Base-by-base conservation (phyloP, 768 basidiomycete genomes). In the Cystofilobasidium capitatum region DNA sequence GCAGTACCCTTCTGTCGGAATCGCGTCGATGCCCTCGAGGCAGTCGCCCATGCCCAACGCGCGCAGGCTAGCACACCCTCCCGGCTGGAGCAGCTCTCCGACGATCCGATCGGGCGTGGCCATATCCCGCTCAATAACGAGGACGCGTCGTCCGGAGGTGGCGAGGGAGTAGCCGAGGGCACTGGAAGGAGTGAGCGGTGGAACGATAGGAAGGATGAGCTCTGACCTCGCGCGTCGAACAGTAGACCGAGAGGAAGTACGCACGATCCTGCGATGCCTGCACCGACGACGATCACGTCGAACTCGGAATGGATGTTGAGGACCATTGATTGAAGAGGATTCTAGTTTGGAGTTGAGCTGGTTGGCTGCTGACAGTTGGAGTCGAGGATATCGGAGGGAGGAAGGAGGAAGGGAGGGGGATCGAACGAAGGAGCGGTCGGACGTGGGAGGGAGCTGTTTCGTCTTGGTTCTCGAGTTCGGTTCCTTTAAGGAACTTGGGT, bases 61-160 rank as follows among this genome's bases (percentile, higher is more conserved):
- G 65, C 83, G 78, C 54, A 99, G 79, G 0, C 91, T 85, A 16
- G 80, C 79, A 29, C 91, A 85, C 0, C 96, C 96, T 1, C 87
- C 92, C 1, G 96, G 96, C 74, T 99, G 96, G 29, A 99, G 80
- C 0, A 98, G 84, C 39, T 99, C 96, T 31, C 96, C 96, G 39
- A 98, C 96, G 71, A 99, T 98, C 22, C 96, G 83, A 81, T 98
- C 91, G 0, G 96, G 96, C 75, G 91, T 88, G 0, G 87, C 82
- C 4, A 98, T 82, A 17, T 93, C 94, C 14, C 94, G 86, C 77
- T 99, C 96, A 64, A 99, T 80, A 0, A 97, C 79, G 22, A 87
- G 87, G 71, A 97, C 86, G 26, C 85, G 83, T 24, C 91, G 82
- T 17, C 87, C 87, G 47, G 83, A 80, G 45, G 75, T 69, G 5